Base-by-base conservation (phyloP, 2,329 filamentous ascomycete species). In the Bipolaris gigantea region DNA sequence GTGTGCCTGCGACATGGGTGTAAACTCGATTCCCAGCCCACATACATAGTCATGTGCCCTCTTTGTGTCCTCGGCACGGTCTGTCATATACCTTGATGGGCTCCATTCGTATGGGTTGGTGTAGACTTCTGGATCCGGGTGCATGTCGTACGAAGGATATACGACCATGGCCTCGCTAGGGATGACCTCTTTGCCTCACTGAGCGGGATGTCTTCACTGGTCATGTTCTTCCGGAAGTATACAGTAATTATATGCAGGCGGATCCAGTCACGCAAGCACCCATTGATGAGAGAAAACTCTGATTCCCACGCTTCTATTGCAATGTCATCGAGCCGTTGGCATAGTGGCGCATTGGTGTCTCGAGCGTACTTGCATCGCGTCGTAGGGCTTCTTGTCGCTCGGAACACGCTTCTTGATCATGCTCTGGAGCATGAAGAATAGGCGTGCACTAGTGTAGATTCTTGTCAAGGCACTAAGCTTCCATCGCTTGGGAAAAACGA, bases 401-500 rank as follows among this genome's bases (percentile, higher is more conserved):
- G 65, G 75, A 38, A 72, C 73, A 3, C 83, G 72, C 44, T 77
- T 73, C 32, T 80, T 73, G 35, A 83, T 74, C 11, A 85, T 75
- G 5, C 71, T 72, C 15, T 77, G 73, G 50, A 85, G 73, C 9
- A 82, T 72, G 61, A 76, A 74, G 63, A 80, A 82, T 16, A 85
- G 69, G 48, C 74, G 71, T 4, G 73, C 73, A 15, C 80, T 81
- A 5, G 75, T 76, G 60, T 76, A 77, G 3, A 76, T 63, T 23
- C 80, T 77, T 53, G 72, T 69, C 19, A 82, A 19, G 42, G 80
- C 71, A 2, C 73, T 73, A 0, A 72, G 69, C 0, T 79, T 78
- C 0, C 81, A 81, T 40, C 85, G 57, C 73, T 76, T 80, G 0
- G 82, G 82, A 45, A 82, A 82, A 66, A 85, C 78, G 61, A 85